Conservation (phyloP, 2,329 filamentous ascomycete genomes). For the Colletotrichum coccodes region DNA sequence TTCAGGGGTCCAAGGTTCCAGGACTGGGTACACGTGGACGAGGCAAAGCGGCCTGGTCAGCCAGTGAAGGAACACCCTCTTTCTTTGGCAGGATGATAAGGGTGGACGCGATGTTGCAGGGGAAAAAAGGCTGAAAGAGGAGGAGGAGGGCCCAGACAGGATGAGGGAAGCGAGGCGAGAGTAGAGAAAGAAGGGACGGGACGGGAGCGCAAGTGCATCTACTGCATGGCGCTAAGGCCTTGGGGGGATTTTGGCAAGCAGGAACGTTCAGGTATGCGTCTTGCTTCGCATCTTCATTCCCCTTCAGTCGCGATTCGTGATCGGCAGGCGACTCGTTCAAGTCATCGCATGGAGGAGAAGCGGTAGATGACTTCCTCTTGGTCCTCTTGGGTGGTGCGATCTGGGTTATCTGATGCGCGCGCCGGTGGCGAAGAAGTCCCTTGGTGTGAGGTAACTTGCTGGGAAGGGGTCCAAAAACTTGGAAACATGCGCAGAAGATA, state of each 20-base stretch:
- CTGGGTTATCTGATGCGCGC: conserved; percentile 15
- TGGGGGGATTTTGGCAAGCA: conserved; percentile 25
- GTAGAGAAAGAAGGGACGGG: conserved; percentile 30
- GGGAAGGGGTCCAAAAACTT: conserved; percentile 5
- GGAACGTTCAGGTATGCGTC: conserved; percentile 32
- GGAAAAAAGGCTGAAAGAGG: conserved; percentile 21
- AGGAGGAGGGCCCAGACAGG: conserved; percentile 21
- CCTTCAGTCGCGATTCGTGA: conserved; percentile 31
- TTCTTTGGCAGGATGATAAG: conserved; percentile 19
- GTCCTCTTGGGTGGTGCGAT: not conserved
- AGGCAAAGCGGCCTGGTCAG: conserved; percentile 29
- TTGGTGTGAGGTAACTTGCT: not conserved
- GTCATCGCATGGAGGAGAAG: conserved; percentile 18
- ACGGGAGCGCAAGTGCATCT: conserved; percentile 34
- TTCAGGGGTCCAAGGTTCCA: conserved; percentile 9
- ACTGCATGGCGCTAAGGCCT: conserved; percentile 34
- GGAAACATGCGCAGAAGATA: conserved; percentile 19
- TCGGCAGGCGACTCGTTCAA: conserved; percentile 29
- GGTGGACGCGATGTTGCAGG: conserved; percentile 23
- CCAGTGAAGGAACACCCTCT: conserved; percentile 27
- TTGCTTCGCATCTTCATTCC: conserved; percentile 32
- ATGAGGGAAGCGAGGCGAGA: conserved; percentile 6
- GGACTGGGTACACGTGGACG: conserved; percentile 25
- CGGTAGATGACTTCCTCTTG: not conserved
- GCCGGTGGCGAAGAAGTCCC: conserved; percentile 20